These are phyloP conservation scores for Debaryomyces subglobosus DNA, from an alignment of 1,139 yeast species.

Conservation along the genomic window DNA sequence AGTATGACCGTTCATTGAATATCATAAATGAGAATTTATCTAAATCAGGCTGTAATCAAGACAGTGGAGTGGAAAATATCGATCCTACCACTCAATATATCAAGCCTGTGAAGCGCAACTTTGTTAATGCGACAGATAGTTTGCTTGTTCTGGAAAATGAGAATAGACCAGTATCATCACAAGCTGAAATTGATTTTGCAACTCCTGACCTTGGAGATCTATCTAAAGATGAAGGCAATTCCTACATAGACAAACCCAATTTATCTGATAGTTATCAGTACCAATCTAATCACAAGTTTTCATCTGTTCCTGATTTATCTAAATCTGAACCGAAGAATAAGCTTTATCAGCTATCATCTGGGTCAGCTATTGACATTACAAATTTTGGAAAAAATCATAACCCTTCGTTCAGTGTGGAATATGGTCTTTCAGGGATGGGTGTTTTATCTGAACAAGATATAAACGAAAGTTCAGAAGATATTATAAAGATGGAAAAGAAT, in stretches of 20 bases:
- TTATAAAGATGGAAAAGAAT: conserved; percentile 10
- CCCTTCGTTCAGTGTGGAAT: conserved; percentile 35
- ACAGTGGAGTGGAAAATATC: not conserved
- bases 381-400: conserved; percentile 46
- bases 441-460: not conserved
- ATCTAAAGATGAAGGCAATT: conserved; percentile 5
- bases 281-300: conserved; percentile 13
- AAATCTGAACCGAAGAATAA: conserved; percentile 9
- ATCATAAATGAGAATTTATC: conserved; percentile 34
- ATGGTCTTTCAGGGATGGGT: conserved; percentile 1
- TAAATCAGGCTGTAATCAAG: conserved; percentile 8
- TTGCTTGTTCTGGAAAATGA: conserved; percentile 9
- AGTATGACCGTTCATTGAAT: conserved; percentile 27
- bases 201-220: not conserved
- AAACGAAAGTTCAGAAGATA: conserved; percentile 4
- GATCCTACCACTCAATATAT: conserved; percentile 10
- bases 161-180: conserved; percentile 35
- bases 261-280: conserved; percentile 8
- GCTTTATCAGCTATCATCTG: conserved; percentile 35
- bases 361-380: conserved; percentile 44
- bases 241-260: conserved; percentile 7
- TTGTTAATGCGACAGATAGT: conserved; percentile 10
- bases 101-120: conserved; percentile 17
- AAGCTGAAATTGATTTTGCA: conserved; percentile 28
- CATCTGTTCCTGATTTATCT: conserved; percentile 33